A percentile compares a stretch with the other conserved stretches of the same genome.
These are phyloP conservation scores for Tricholoma flavovirens DNA, from an alignment of 768 basidiomycete genomes.

Conservation along the genomic window DNA sequence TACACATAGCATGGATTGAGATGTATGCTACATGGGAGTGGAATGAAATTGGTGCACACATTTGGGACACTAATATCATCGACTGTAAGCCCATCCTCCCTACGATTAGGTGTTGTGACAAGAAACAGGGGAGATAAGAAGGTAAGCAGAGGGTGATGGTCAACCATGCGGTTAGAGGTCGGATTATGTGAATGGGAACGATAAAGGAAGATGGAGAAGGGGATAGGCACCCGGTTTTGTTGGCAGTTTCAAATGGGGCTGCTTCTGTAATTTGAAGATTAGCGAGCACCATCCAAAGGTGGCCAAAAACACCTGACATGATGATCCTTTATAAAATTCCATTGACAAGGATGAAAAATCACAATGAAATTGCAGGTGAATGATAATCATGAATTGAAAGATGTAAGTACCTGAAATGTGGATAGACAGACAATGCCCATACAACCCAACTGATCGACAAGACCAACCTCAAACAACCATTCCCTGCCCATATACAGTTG, in stretches of 20 bases:
- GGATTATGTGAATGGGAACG: conserved; percentile 54
- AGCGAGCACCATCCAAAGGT: not conserved
- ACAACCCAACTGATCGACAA: conserved; percentile 58
- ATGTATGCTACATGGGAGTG: conserved; percentile 66
- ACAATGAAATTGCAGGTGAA: not conserved
- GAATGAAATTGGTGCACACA: conserved; percentile 25
- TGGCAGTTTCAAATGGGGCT: conserved; percentile 43
- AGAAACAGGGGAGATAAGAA: conserved; percentile 55
- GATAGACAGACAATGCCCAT: conserved; percentile 62
- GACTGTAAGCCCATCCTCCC: conserved; percentile 16
- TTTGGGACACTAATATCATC: conserved; percentile 11
- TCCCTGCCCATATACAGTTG: conserved; percentile 57
- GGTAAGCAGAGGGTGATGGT: conserved; percentile 60
- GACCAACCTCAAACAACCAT: conserved; percentile 73
- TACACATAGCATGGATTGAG: conserved; percentile 73
- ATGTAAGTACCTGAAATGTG: conserved; percentile 78
- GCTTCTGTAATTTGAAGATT: conserved; percentile 35
- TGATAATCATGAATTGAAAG: conserved; percentile 3
- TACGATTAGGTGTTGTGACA: conserved; percentile 35
- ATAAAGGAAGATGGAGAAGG: conserved; percentile 65
- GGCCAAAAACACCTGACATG: not conserved
- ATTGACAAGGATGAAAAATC: not conserved
- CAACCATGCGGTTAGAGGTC: conserved; percentile 63
- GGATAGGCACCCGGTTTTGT: conserved; percentile 34
- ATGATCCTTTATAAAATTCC: not conserved